Percentiles rank a stretch among this genome's conserved stretches.
These are phyloP conservation scores for Inga leiocalycina DNA, from an alignment of 306 rosid species.

Conservation along the genomic window DNA sequence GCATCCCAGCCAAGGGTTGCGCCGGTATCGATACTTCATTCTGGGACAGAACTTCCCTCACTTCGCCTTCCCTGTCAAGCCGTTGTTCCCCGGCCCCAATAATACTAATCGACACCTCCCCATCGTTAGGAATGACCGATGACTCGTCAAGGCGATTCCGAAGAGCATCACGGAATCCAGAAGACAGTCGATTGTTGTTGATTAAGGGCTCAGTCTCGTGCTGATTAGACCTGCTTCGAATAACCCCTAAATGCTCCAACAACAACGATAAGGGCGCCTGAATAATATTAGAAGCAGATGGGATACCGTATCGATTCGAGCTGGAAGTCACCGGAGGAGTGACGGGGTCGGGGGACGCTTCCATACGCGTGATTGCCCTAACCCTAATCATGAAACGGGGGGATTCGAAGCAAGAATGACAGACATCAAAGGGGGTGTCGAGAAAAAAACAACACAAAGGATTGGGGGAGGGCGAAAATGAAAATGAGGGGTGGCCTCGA, in stretches of 20 bases:
- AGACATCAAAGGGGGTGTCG: not conserved
- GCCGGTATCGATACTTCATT: slow-evolving; percentile 42
- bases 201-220: slow-evolving; percentile 51
- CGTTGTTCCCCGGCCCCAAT: slow-evolving; percentile 71
- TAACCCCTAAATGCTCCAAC: slow-evolving; percentile 78
- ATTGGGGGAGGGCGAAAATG: not conserved
- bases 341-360: slow-evolving; percentile 57
- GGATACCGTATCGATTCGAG: slow-evolving; percentile 61
- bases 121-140: slow-evolving; percentile 44
- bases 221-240: slow-evolving; percentile 56
- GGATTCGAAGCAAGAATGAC: not conserved
- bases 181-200: slow-evolving; percentile 33
- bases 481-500: not conserved
- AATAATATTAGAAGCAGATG: slow-evolving; percentile 64
- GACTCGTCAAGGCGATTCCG: slow-evolving; percentile 47
- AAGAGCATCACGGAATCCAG: slow-evolving; percentile 40
- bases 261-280: slow-evolving; percentile 81
- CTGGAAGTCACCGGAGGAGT: slow-evolving; percentile 40
- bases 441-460: not conserved
- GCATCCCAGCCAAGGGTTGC: slow-evolving; percentile 26
- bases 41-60: slow-evolving; percentile 40
- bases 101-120: slow-evolving; percentile 89
- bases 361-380: slow-evolving; percentile 65
- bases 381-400: slow-evolving; percentile 56
- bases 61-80: slow-evolving; percentile 61